Base-by-base conservation (phyloP, 805 yeast species). In the Starmerella geochares region DNA sequence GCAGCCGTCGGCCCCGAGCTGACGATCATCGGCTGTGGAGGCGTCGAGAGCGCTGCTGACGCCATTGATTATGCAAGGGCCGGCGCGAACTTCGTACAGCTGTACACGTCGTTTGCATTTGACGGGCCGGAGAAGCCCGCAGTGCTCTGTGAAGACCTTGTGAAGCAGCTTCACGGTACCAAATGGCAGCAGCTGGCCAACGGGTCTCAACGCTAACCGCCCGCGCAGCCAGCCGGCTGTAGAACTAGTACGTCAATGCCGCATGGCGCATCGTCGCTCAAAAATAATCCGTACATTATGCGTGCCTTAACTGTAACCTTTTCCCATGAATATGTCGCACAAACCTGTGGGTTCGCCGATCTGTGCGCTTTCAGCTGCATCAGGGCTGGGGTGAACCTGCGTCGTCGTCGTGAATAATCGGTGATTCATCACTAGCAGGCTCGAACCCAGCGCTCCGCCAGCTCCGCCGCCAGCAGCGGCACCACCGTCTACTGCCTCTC, bases 11-110 rank as follows among this genome's bases (percentile, higher is more conserved):
- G 86, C 60, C 85, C 78, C 54, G 73, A 78, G 47, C 66, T 87
- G 55, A 83, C 87, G 2, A 73, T 90, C 38, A 76, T 90, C 56
- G 97, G 97, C 29, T 87, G 96, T 67, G 97, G 97, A 50, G 97
- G 97, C 57, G 86, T 90, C 58, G 72, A 82, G n/a, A 68, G 72
- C 21, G 97, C 95, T 49, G 73, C 79, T 56, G 97, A 90, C 63
- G 96, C 88, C 0, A 69, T 88, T 44, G 96, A 88, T 57, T 90
- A 81, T 66, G 95, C 92, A 29, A 79, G 78, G 61, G 95, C 96
- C 1, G 97, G 97, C 51, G 97, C 97, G 13, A 75, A 83, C n/a
- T 84, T 80, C 63, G 79, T 90, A 44, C 84, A 90, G 66, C 65
- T 87, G 48, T 86, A 87, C 69, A 88, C 97, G 2, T 79, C 94